A percentile compares a stretch with the other conserved stretches of the same genome.
These are phyloP conservation scores for Rhododendron williamsianum DNA, from an alignment of 148 eudicot genomes.

Conservation along the genomic window DNA sequence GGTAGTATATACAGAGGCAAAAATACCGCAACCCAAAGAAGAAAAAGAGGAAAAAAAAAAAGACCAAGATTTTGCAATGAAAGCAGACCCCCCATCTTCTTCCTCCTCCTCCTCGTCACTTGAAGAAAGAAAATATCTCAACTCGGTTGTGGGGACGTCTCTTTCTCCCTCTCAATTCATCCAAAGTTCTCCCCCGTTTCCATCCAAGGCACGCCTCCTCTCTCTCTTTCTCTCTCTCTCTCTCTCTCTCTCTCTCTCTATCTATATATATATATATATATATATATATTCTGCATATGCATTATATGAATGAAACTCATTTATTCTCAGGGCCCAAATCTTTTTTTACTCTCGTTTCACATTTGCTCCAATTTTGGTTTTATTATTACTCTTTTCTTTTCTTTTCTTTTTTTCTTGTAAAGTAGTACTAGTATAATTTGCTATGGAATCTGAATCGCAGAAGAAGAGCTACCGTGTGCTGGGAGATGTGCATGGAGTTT, in stretches of 20 bases:
- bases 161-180: slow-evolving; percentile 15
- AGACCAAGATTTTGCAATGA: not conserved
- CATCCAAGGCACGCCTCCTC: slow-evolving; percentile 16
- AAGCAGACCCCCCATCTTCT: not conserved
- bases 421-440: not conserved
- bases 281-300: not conserved
- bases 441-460: slow-evolving; percentile 37
- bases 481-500: slow-evolving; percentile 56
- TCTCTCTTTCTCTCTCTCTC: not conserved
- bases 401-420: not conserved
- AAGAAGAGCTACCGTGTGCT: slow-evolving; percentile 45
- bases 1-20: not conserved
- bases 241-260: not conserved
- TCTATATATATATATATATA: too few species aligned
- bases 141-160: not conserved
- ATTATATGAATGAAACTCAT: not conserved
- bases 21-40: not conserved
- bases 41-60: not conserved
- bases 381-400: not conserved
- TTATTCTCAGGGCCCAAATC: not conserved
- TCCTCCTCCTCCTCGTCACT: not conserved
- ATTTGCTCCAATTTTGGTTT: not conserved
- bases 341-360: not conserved
- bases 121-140: not conserved
- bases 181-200: slow-evolving; percentile 22